Evolutionary conservation across 768 basidiomycete species (phyloP).

Genomic region (Tylopilus plumbeoviolaceoides): DNA sequence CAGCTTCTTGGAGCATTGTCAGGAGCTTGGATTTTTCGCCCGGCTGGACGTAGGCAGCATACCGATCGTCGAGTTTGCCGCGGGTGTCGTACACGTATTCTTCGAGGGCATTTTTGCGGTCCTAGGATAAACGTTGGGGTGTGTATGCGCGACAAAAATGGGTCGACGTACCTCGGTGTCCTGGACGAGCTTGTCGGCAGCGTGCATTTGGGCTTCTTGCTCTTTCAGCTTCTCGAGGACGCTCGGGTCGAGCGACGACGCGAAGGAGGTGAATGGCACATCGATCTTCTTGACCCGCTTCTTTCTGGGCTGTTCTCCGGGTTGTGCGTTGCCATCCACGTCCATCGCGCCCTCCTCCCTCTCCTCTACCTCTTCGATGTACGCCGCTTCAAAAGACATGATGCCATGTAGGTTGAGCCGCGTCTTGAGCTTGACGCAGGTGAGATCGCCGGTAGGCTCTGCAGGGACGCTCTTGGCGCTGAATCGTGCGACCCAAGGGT

Average conservation of each 20-base stretch:
- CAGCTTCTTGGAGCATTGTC: conserved; percentile 65
- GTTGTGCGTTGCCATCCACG: conserved; percentile 49
- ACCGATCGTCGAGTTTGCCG: conserved; percentile 86
- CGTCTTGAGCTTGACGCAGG: conserved; percentile 88
- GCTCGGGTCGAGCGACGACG: conserved; percentile 60
- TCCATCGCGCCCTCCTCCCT: conserved; percentile 74
- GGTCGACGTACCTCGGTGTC: conserved; percentile 81
- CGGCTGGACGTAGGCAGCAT: conserved; percentile 67
- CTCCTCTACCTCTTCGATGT: conserved; percentile 80
- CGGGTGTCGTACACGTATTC: conserved; percentile 98
- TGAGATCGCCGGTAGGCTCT: conserved; percentile 64
- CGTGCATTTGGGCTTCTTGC: conserved; percentile 84
- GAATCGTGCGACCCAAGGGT: conserved; percentile 83
- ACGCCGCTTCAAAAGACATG: conserved; percentile 81
- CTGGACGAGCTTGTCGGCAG: conserved; percentile 91
- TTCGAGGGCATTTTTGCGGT: conserved; percentile 97
- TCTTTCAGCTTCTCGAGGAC: conserved; percentile 67
- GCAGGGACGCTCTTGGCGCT: conserved; percentile 77
- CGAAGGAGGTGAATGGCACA: conserved; percentile 64
- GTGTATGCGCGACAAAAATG: conserved; percentile 1
- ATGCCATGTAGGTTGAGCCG: conserved; percentile 84
- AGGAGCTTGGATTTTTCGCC: conserved; percentile 79
- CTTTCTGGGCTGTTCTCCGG: conserved; percentile 57
- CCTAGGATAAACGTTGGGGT: conserved; percentile 40
- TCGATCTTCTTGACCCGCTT: conserved; percentile 86